Conservation (phyloP, 2,329 filamentous ascomycete genomes). For the Xylaria digitata region DNA sequence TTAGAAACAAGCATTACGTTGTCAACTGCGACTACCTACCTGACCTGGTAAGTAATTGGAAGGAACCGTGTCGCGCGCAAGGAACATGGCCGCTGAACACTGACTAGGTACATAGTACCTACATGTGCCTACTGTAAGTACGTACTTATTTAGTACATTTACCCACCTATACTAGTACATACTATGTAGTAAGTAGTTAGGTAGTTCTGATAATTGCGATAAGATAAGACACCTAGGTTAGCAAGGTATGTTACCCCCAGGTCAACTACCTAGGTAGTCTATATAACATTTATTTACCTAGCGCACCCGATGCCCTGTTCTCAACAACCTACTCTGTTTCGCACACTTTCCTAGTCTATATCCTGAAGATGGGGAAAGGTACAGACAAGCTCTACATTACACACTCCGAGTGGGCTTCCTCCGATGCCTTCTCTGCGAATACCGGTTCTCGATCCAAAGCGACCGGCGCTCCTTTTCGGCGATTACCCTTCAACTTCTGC, state of each 20-base stretch:
- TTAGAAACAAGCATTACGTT: constrained; percentile 33
- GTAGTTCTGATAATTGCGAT: neutral
- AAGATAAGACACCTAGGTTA: constrained; percentile 10
- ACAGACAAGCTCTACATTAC: constrained; percentile 80
- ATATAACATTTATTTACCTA: neutral
- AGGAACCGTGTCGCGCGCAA: neutral
- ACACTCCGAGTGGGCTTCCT: constrained; percentile 96
- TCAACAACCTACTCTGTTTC: neutral
- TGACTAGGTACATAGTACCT: neutral
- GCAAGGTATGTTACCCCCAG: no score
- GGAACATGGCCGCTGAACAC: neutral
- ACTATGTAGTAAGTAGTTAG: no score
- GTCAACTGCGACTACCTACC: constrained; percentile 9
- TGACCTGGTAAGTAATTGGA: neutral
- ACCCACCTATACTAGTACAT: neutral
- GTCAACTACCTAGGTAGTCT: no score
- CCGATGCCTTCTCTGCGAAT: constrained; percentile 87
- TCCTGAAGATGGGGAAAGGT: constrained; percentile 60
- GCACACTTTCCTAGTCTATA: neutral
- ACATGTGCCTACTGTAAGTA: no score
- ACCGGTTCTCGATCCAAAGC: constrained; percentile 70
- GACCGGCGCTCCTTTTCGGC: constrained; percentile 77
- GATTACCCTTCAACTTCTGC: constrained; percentile 98
- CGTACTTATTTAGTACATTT: no score
- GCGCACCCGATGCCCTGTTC: neutral